These are phyloP conservation scores for Combretum micranthum DNA, from an alignment of 345 rosid genomes.

Conservation along the genomic window DNA sequence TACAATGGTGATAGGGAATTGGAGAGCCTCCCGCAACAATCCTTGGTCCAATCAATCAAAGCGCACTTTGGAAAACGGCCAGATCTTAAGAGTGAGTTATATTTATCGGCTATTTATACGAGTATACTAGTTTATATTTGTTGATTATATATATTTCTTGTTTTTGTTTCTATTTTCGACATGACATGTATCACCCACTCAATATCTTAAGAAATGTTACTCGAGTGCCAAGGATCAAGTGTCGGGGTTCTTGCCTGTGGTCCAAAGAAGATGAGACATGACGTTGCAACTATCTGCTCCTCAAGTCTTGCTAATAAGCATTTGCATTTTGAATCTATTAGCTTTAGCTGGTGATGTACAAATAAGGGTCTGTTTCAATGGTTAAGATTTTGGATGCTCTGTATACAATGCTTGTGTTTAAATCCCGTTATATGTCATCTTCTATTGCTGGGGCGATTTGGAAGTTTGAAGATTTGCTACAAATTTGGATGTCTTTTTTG, in stretches of 20 bases:
- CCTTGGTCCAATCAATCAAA: constrained; percentile 32
- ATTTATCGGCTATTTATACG: too few species aligned
- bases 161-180: too few species aligned
- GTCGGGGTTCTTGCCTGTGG: constrained; percentile 39
- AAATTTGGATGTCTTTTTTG: too few species aligned
- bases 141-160: neutral
- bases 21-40: constrained; percentile 36
- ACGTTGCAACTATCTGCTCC: constrained; percentile 35
- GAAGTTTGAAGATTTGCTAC: too few species aligned
- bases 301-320: constrained; percentile 23
- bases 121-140: too few species aligned
- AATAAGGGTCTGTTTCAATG: too few species aligned
- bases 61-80: constrained; percentile 66
- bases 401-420: too few species aligned
- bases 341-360: constrained; percentile 40
- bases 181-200: too few species aligned
- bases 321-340: constrained; percentile 35
- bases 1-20: constrained; percentile 41
- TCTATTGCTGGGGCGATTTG: too few species aligned
- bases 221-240: constrained; percentile 26
- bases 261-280: constrained; percentile 36
- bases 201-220: constrained; percentile 18
- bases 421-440: too few species aligned
- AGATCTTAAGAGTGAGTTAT: constrained; percentile 51
- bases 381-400: too few species aligned